Percentiles rank a stretch among this genome's conserved stretches.
phyloP scores from a whole-genome alignment of 2,329 filamentous ascomycete species.

The Cordyceps farinosa region DNA sequence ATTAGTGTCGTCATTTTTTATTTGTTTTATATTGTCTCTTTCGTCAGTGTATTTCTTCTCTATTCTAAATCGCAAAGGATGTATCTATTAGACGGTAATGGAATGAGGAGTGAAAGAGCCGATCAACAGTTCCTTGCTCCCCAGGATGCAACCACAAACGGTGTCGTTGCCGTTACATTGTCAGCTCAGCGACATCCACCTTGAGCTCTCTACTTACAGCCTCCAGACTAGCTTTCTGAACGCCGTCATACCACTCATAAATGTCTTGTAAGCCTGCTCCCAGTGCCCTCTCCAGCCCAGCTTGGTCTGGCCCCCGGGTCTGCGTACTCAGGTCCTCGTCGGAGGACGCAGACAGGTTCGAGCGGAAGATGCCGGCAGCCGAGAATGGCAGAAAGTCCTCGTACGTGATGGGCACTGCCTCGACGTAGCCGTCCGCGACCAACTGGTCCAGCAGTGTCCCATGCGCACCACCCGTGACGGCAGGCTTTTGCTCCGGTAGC shows the following conservation, averaged over 20 bases:
- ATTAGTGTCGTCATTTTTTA: too few species aligned
- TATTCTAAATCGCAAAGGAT: too few species aligned
- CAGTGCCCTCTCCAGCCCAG: not conserved
- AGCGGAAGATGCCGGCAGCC: conserved; percentile 50
- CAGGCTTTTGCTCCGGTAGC: not conserved
- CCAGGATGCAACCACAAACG: too few species aligned
- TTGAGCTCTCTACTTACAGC: too few species aligned
- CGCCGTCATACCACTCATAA: not conserved
- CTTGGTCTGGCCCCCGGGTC: not conserved
- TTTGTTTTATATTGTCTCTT: too few species aligned
- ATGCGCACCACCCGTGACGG: not conserved
- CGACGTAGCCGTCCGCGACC: conserved; percentile 31
- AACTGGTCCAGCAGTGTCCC: conserved; percentile 28
- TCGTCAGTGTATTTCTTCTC: too few species aligned
- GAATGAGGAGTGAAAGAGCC: too few species aligned
- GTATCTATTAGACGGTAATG: too few species aligned
- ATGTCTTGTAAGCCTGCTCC: not conserved
- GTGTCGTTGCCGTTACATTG: too few species aligned
- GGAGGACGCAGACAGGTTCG: conserved; percentile 32
- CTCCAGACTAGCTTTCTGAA: not conserved
- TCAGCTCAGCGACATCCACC: too few species aligned
- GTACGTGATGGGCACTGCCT: conserved; percentile 45
- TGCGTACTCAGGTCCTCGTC: not conserved
- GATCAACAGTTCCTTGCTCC: too few species aligned
- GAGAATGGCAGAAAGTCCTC: conserved; percentile 53